Base-by-base conservation (phyloP, 495 filamentous ascomycete species). In the Pseudoneurospora amorphoporcata region DNA sequence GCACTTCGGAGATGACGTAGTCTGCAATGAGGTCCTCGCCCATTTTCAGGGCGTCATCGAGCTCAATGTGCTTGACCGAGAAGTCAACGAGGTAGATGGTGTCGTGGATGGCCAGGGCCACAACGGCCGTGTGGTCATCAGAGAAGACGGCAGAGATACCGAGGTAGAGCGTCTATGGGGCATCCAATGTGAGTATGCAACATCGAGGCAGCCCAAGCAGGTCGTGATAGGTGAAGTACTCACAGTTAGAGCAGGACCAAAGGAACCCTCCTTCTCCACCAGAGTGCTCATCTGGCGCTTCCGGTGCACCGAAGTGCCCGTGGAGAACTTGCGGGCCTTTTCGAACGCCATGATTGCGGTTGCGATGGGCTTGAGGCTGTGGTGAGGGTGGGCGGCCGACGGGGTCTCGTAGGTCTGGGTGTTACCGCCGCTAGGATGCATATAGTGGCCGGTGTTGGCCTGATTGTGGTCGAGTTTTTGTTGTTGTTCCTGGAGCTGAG, bases 61-160 rank as follows among this genome's bases (percentile, higher is more conserved):
- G 73, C 14, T 80, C 77, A 23, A 91, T 81, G 3, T 84, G 81
- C 72, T 88, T 85, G 68, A 94, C 86, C 37, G 87, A 86, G 73
- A 92, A 95, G 77, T 95, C 93, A 42, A 93, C 83, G 29, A 92
- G 86, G 76, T 97, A 97, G 0, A 90, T 90, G 6, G 88, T 86
- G 79, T 96, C 92, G 75, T 94, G 92, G 72, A 92, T 87, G 6
- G 90, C 90, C 68, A 95, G 80, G 5, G 90, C 89, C 19, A 92
- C 82, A 0, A 86, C 84, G 3, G 88, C 83, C 0, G 83, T 83
- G 42, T 84, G 79, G 40, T 86, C 75, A 39, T 87, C 82, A 4
- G 84, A 80, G 29, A 85, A 83, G 19, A 84, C 83, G 39, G 83
- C 84, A 1, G 91, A 89, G 38, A 91, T 83, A 45, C 91, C 91